These are phyloP conservation scores for Leucosporidium scottii DNA, from an alignment of 768 basidiomycete species.

Conservation along the genomic window DNA sequence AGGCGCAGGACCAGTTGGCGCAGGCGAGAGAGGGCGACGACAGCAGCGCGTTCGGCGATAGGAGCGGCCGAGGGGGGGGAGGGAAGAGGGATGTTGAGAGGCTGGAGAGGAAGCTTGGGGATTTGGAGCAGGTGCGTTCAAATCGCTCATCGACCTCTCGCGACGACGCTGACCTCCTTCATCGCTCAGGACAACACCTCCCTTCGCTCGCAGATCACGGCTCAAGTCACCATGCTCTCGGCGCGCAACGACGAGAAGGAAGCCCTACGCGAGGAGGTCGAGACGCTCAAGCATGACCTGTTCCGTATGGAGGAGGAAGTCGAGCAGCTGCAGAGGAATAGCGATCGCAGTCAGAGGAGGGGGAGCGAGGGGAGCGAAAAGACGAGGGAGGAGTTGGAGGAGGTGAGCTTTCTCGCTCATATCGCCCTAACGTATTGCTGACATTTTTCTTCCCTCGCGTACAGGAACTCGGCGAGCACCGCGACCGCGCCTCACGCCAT, in stretches of 20 bases:
- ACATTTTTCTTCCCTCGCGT: not conserved
- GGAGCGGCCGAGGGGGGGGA: slow-evolving; percentile 9
- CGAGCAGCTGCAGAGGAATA: slow-evolving; percentile 55
- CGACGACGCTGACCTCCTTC: not conserved
- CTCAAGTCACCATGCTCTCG: slow-evolving; percentile 36
- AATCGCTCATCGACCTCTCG: no score
- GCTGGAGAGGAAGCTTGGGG: slow-evolving; percentile 19
- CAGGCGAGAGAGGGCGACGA: slow-evolving; percentile 12
- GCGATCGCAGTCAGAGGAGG: slow-evolving; percentile 62
- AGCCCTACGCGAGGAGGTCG: slow-evolving; percentile 50
- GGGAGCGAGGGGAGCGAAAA: slow-evolving; percentile 60
- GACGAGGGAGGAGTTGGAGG: slow-evolving; percentile 66
- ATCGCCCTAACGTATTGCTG: not conserved
- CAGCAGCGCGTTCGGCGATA: slow-evolving; percentile 7
- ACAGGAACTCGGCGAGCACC: slow-evolving; percentile 36
- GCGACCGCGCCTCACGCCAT: slow-evolving; percentile 34
- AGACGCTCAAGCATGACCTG: slow-evolving; percentile 63
- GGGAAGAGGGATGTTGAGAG: slow-evolving; percentile 18
- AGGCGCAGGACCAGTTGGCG: slow-evolving; percentile 20
- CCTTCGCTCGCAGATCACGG: slow-evolving; percentile 33
- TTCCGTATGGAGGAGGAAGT: slow-evolving; percentile 58
- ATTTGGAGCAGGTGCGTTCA: slow-evolving; percentile 30
- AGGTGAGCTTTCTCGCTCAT: slow-evolving; percentile 13
- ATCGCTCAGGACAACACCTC: slow-evolving; percentile 30
- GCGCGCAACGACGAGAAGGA: slow-evolving; percentile 33